These are phyloP conservation scores for Stachybotrys echinatus DNA, from an alignment of 2,329 filamentous ascomycete species.

Conservation along the genomic window DNA sequence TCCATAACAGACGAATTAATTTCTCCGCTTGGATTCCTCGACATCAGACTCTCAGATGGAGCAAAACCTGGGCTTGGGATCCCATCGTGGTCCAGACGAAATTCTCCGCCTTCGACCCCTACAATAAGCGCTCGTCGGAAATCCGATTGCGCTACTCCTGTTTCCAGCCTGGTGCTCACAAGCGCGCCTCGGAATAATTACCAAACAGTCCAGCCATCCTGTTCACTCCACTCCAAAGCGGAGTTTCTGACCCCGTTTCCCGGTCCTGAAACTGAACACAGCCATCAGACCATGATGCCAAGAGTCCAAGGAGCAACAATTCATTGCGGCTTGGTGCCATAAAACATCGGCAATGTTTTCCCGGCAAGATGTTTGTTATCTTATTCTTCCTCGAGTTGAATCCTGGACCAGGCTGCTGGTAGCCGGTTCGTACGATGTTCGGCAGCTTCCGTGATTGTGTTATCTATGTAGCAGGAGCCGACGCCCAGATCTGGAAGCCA, in stretches of 20 bases:
- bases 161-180: background rate
- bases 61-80: background rate
- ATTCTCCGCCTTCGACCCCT: background rate
- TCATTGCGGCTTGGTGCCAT: too few relatives aligned
- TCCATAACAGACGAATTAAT: background rate
- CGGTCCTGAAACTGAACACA: background rate
- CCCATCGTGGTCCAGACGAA: background rate
- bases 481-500: too few relatives aligned
- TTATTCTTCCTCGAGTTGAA: too few relatives aligned
- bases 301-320: too few relatives aligned
- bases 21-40: background rate
- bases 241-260: background rate
- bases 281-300: background rate
- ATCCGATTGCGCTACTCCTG: background rate
- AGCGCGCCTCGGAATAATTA: conserved; percentile 4
- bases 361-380: too few relatives aligned
- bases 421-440: too few relatives aligned
- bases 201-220: background rate
- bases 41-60: background rate
- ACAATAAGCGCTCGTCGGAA: background rate
- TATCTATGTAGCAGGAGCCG: too few relatives aligned
- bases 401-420: too few relatives aligned
- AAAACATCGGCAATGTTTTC: too few relatives aligned
- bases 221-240: background rate
- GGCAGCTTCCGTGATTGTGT: too few relatives aligned